Evolutionary conservation across 495 filamentous ascomycete genomes (phyloP), one percentile per base, ranked within the genome.

Genomic region (Penicillium canariense): DNA sequence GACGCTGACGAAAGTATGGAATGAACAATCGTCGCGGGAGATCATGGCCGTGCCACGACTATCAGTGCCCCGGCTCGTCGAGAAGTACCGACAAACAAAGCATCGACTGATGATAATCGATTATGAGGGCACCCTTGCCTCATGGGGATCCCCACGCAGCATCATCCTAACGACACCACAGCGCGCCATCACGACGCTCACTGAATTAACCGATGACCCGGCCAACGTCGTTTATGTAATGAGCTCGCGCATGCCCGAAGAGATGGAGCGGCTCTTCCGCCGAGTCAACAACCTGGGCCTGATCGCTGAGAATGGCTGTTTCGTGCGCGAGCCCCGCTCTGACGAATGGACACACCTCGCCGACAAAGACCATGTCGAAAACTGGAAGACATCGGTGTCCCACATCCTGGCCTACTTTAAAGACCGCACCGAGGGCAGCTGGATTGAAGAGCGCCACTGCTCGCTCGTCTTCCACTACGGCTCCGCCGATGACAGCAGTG

Each of bases 271-370:
- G 1, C 74, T 95, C 8, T 96, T 97, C 79, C 82, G 83, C 25
- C 77, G 85, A 42, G 85, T 95, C 3, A 83, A 86, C 17, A 83
- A 85, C 43, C 75, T 96, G 2, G 92, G 92, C 2, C 75, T 96
- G 14, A 93, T 96, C 57, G 90, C 92, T 11, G 92, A 97, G 70
- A 96, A 94, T 66, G 92, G 92, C 2, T 96, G 88, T 62, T 97
- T 91, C 69, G 71, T 96, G 38, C 87, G 88, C 59, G 81, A 87
- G 54, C 82, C 81, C 47, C 78, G 83, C n/a, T 75, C 71, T 14
- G 77, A 80, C 10, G 72, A 76, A 17, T 97, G 92, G 92, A 81
- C 78, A 26, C 82, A 84, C 55, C 81, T 95, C 62, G 85, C 84
- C 7, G 86, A 95, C 65, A 68, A 80, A 15, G 71, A 80, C 4